These are phyloP conservation scores for Waltergamsia citrina DNA, from an alignment of 2,329 filamentous ascomycete species.

Conservation along the genomic window DNA sequence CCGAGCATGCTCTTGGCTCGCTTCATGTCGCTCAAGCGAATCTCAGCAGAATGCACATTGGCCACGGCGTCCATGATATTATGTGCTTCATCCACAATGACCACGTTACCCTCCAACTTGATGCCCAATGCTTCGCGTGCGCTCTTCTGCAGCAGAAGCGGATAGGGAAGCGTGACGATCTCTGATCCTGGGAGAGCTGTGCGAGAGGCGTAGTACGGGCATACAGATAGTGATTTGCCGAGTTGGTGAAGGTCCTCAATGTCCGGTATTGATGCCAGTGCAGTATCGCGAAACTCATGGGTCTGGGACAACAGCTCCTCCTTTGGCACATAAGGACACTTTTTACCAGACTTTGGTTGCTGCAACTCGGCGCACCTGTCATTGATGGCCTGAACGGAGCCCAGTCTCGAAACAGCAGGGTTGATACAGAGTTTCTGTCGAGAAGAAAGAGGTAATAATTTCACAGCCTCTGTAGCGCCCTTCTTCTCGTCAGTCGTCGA, in stretches of 20 bases:
- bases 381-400: constrained; percentile 73
- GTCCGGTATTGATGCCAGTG: constrained; percentile 76
- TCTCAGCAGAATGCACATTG: constrained; percentile 71
- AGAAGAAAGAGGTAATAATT: constrained; percentile 76
- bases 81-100: constrained; percentile 97
- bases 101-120: constrained; percentile 75
- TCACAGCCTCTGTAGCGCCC: constrained; percentile 39
- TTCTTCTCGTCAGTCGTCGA: constrained; percentile 19
- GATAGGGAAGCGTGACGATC: constrained; percentile 89
- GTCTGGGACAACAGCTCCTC: constrained; percentile 64
- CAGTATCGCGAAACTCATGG: constrained; percentile 75
- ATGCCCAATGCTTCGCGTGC: constrained; percentile 83
- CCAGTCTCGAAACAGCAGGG: constrained; percentile 62
- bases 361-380: constrained; percentile 88
- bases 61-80: constrained; percentile 95
- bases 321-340: constrained; percentile 70
- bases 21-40: constrained; percentile 64
- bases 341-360: constrained; percentile 48
- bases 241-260: constrained; percentile 83
- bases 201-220: constrained; percentile 93
- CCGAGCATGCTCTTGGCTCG: constrained; percentile 67
- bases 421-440: constrained; percentile 90
- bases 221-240: constrained; percentile 71
- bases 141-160: constrained; percentile 75
- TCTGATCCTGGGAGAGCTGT: constrained; percentile 74